Evolutionary conservation across 768 basidiomycete genomes (phyloP).

Genomic region (Collybia nuda): DNA sequence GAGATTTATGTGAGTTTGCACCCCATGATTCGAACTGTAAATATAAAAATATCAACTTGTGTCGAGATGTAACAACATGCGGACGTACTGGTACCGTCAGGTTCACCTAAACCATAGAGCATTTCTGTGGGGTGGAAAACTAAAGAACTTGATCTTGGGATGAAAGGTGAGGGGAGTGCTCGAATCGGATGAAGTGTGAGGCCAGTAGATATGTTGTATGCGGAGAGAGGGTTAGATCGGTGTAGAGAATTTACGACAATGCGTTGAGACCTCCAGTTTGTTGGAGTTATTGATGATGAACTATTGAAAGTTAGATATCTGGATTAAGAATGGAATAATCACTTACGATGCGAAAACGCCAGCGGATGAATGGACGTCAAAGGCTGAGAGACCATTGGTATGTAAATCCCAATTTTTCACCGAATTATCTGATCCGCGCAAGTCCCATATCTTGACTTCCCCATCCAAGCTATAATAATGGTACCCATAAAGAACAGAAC

Average conservation of each 20-base stretch:
- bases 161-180: conserved; percentile 53
- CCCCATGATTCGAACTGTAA: conserved; percentile 54
- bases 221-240: conserved; percentile 36
- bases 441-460: conserved; percentile 89
- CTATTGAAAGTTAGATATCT: conserved; percentile 25
- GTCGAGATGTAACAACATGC: background rate
- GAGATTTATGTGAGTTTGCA: conserved; percentile 41
- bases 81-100: conserved; percentile 62
- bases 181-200: conserved; percentile 56
- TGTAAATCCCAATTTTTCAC: conserved; percentile 64
- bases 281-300: conserved; percentile 57
- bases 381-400: conserved; percentile 72
- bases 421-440: conserved; percentile 62
- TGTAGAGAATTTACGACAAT: conserved; percentile 59
- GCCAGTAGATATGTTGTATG: conserved; percentile 52
- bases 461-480: conserved; percentile 69
- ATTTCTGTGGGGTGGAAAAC: conserved; percentile 87
- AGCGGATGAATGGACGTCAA: conserved; percentile 84
- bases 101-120: conserved; percentile 72
- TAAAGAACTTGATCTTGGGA: conserved; percentile 62
- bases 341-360: conserved; percentile 86
- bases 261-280: conserved; percentile 68
- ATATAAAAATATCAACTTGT: conserved; percentile 7
- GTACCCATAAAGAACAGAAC: background rate
- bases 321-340: background rate